Evolutionary conservation across 2,329 filamentous ascomycete species (phyloP), one percentile per base, ranked within the genome.

Genomic region (Botrytis medusae): DNA sequence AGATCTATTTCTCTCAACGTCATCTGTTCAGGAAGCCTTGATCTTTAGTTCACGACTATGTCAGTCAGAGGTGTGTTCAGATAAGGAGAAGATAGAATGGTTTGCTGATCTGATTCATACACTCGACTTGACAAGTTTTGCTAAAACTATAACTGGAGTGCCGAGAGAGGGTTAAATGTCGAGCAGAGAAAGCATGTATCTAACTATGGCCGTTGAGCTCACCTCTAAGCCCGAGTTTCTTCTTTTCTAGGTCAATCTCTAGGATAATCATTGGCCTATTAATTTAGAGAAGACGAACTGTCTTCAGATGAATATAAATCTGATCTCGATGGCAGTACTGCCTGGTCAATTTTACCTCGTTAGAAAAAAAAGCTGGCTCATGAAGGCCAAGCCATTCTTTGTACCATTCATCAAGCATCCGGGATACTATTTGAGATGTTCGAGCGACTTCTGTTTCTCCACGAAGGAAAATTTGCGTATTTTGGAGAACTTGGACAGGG

Each of bases 361-460:
- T 98, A 51, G 91, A 95, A 83, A 97, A 91, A 95, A 83, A 97
- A 95, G 83, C 87, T 97, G 60, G 93, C 93, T 78, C 92, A 94
- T 81, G 91, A 90, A 76, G 94, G 95, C 25, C 93, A 96, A 81
- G 94, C 95, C 64, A 93, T 98, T 82, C 89, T 98, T 25, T 97
- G 94, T 84, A 97, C 95, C 4, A 97, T 98, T 75, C 95, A 98
- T 81, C 95, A 98, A 82, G 94, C 95, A 14, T 96, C 93, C 16
- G 93, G 94, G 48, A 93, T 96, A 87, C 86, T 97, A 72, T 97
- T 97, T 85, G 93, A 97, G 82, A 91, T 92, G 72, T 98, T 96
- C 81, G 92, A 95, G 78, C 88, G 91, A 73, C 87, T 96, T 12
- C 86, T 95, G 34, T 92, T 95, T 84, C 84, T 95, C 25, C 90